These are phyloP conservation scores for Termitomyces sp. DNA, from an alignment of 768 basidiomycete species.

Conservation along the genomic window DNA sequence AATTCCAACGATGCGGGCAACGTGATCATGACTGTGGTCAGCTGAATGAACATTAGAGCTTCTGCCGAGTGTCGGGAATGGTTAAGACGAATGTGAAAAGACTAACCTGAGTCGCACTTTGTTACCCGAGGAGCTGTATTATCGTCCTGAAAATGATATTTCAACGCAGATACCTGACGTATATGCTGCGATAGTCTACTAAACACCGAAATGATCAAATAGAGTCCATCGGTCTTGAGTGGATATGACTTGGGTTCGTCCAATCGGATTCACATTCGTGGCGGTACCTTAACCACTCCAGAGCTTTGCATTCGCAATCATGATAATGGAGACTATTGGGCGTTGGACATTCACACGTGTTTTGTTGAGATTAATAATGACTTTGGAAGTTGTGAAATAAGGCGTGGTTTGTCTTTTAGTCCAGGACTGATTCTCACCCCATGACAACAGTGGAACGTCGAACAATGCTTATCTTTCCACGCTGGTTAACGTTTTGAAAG, in stretches of 20 bases:
- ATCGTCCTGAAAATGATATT: background rate
- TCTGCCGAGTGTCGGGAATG: background rate
- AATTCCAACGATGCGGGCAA: slow-evolving; percentile 27
- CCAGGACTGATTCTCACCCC: background rate
- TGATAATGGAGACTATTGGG: background rate
- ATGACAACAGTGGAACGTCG: background rate
- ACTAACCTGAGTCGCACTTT: background rate
- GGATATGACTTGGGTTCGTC: background rate
- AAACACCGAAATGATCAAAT: background rate
- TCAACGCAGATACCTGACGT: no score
- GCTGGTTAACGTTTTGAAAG: background rate
- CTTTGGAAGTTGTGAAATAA: background rate
- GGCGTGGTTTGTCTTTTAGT: background rate
- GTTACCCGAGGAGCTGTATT: background rate
- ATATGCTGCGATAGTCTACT: background rate
- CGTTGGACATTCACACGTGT: background rate
- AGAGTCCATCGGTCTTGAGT: background rate
- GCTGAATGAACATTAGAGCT: background rate
- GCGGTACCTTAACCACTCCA: background rate
- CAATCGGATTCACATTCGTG: background rate
- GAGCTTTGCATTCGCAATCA: background rate
- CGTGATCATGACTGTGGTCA: slow-evolving; percentile 8
- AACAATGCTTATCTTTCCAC: background rate
- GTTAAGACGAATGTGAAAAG: background rate
- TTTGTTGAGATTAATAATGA: background rate